Base-by-base conservation (phyloP, 805 yeast genomes). In the Ascoidea asiatica region DNA sequence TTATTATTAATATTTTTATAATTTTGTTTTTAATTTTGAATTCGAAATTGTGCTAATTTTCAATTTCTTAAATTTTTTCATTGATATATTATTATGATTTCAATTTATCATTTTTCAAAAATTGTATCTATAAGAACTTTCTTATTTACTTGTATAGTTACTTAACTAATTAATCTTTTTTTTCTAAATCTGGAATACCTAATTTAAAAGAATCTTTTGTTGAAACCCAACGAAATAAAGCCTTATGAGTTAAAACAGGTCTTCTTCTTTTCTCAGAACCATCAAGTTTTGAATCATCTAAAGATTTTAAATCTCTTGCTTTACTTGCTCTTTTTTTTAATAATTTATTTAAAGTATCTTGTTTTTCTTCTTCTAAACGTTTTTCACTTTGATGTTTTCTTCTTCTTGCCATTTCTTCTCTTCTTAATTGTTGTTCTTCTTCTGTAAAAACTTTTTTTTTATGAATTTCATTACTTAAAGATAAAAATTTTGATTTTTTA, bases 361-460 rank as follows among this genome's bases (percentile, higher is more conserved):
- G 75, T 58, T 92, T 92, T 61, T 92, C 97, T 59, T 86, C 96
- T 56, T 89, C 97, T 38, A 86, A 64, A 50, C 81, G 77, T 63
- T 81, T 81, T 54, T 81, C 88, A 52, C 81, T 79, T 54, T 87
- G 72, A 57, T 90, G 89, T 59, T 83, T 84, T 51, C 98, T 71
- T 60, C 88, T 77, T 54, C 97, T 73, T 0, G 96, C 90, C 54
- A 77, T 79, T 58, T 90, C 98, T 1, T 94, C 85, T 50, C 88
- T 78, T 40, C 88, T 73, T 47, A 86, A 61, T 41, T 83, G 85
- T 37, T 79, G 72, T 62, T 89, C 95, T 59, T 90, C 96, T 46
- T 81, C 95, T 0, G 94, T 79, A 44, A 84, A 70, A 35, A 70
- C 69, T 48, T 73, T 73, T 57, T 76, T 77, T 48, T 70, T 68